phyloP scores from a whole-genome alignment of 176 grass and related monocot species.

The Phyllostachys edulis region DNA sequence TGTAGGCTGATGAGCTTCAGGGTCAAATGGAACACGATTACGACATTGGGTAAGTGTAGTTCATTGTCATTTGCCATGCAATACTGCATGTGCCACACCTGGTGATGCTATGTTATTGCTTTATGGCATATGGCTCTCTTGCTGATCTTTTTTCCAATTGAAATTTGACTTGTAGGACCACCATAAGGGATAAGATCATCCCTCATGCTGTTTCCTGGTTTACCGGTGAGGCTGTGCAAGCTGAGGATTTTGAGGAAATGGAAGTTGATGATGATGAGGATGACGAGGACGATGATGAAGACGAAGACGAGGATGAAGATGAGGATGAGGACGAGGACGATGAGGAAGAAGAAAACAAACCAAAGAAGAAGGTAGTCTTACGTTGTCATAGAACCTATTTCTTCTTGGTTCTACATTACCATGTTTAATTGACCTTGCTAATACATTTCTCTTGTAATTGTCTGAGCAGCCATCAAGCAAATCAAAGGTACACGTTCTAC shows the following conservation, averaged over 20 bases:
- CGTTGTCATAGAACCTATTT: background rate
- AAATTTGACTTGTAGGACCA: conserved; percentile 42
- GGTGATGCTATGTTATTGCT: background rate
- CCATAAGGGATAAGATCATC: conserved; percentile 94
- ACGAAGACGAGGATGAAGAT: background rate
- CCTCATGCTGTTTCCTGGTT: conserved; percentile 93
- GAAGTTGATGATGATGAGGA: conserved; percentile 52
- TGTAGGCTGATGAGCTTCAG: conserved; percentile 85
- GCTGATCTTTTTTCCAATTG: background rate
- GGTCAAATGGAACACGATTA: conserved; percentile 94
- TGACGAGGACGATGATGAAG: background rate
- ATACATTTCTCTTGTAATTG: conserved; percentile 23
- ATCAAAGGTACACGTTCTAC: conserved; percentile 24
- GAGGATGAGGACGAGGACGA: conserved; percentile 37
- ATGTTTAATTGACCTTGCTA: background rate
- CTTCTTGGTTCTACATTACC: background rate
- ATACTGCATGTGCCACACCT: background rate
- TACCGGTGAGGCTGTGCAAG: conserved; percentile 69
- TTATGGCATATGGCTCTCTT: background rate
- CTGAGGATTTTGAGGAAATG: conserved; percentile 59
- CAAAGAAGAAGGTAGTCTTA: conserved; percentile 32
- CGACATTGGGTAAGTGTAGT: conserved; percentile 69
- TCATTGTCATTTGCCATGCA: background rate
- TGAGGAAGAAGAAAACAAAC: conserved; percentile 56
- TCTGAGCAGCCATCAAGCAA: conserved; percentile 18